Conservation (phyloP, 192 early-diverging fungal species). For the Paraglomus brasilianum region DNA sequence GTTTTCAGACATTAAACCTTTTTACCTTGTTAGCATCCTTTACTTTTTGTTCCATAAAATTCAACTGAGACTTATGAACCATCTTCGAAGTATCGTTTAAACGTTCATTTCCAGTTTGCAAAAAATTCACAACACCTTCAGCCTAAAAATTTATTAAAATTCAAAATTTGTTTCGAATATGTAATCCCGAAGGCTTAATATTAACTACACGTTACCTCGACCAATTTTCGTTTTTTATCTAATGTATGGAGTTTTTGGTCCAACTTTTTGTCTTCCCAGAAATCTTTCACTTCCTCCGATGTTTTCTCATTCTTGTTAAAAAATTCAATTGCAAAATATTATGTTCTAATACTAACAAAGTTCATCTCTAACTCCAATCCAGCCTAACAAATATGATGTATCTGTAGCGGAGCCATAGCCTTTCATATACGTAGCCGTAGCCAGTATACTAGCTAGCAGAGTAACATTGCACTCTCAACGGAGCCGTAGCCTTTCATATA, state of each 20-base stretch:
- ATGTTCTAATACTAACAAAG: constrained; percentile 10
- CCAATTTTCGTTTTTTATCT: constrained; percentile 27
- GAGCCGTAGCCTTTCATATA: constrained; percentile 27
- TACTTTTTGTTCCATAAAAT: constrained; percentile 23
- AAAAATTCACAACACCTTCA: constrained; percentile 28
- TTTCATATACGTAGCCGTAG: constrained; percentile 20
- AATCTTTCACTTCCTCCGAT: constrained; percentile 20
- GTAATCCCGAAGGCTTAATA: constrained; percentile 13
- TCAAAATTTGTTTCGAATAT: constrained; percentile 16
- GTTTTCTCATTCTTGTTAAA: constrained; percentile 9
- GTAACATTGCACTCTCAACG: constrained; percentile 22
- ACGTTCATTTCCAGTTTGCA: constrained; percentile 27
- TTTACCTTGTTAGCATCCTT: constrained; percentile 25
- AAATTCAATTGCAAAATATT: constrained; percentile 9
- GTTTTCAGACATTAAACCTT: constrained; percentile 10
- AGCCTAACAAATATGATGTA: constrained; percentile 5
- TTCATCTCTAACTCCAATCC: too few relatives aligned
- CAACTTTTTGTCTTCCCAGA: constrained; percentile 18
- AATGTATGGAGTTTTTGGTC: constrained; percentile 20
- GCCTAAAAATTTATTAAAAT: constrained; percentile 29
- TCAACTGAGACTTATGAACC: constrained; percentile 28
- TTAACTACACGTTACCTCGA: constrained; percentile 18
- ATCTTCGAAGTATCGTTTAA: constrained; percentile 27
- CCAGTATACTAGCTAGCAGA: constrained; percentile 26
- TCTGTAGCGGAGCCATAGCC: constrained; percentile 24